Evolutionary conservation across 208 protist genomes (phyloP).

Genomic region (Kentomonas sorsogonicus): DNA sequence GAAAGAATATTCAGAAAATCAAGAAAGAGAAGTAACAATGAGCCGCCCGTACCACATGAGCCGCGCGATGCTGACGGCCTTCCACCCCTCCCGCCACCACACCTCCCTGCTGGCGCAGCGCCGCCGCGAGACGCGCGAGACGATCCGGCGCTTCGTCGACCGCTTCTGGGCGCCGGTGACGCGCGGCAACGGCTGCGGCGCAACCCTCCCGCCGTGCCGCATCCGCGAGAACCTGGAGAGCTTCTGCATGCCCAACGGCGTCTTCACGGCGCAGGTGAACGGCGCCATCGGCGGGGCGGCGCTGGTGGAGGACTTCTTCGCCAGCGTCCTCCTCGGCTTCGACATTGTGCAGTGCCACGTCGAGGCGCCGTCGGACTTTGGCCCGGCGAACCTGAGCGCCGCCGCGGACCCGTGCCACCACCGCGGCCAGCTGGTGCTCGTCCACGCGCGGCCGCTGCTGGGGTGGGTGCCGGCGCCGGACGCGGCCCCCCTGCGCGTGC

Average conservation of each 20-base stretch:
- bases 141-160: conserved; percentile 37
- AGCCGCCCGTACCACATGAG: neutral
- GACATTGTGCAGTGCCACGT: conserved; percentile 56
- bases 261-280: conserved; percentile 73
- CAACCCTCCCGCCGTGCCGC: conserved; percentile 39
- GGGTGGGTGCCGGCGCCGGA: conserved; percentile 48
- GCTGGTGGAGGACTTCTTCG: conserved; percentile 64
- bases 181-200: conserved; percentile 6
- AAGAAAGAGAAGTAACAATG: conserved; percentile 5
- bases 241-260: conserved; percentile 28
- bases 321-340: conserved; percentile 55
- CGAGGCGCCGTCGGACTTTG: conserved; percentile 15
- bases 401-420: conserved; percentile 32
- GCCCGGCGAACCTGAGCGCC: conserved; percentile 10
- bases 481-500: conserved; percentile 15
- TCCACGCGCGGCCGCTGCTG: conserved; percentile 62
- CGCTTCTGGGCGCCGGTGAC: conserved; percentile 67
- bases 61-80: conserved; percentile 11
- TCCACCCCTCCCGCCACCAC: conserved; percentile 5
- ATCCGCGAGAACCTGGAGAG: conserved; percentile 46
- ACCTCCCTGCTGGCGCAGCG: neutral
- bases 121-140: conserved; percentile 23
- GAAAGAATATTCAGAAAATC: neutral
- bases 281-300: conserved; percentile 29
- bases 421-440: conserved; percentile 43